Evolutionary conservation across 2,329 filamentous ascomycete genomes (phyloP), one percentile per base, ranked within the genome.

Genomic region (Stemphylium vesicarium): DNA sequence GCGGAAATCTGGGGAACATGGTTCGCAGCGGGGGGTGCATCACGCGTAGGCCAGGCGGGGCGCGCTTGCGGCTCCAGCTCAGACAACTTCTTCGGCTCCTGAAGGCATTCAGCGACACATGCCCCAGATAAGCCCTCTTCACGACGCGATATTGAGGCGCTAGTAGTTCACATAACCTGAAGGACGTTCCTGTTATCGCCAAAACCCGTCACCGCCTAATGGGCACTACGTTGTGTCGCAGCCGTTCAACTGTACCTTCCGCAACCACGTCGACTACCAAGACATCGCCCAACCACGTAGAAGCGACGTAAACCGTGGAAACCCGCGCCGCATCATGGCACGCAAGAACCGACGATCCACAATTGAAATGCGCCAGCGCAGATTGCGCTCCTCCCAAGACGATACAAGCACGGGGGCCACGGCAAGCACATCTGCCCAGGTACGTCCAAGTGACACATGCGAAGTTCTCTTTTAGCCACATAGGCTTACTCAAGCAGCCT

Each of bases 401-500:
- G 11, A 42, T 12, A 10, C 38, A n/a, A 41, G 26, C 38, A 36
- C 46, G 8, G 31, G 36, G 29, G 32, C 32, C 13, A 26, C 42
- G 45, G 10, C 44, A 56, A 35, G 43, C 32, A 37, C 29, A 13
- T n/a, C 42, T 18, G 13, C 12, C n/a, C 42, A 45, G 42, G 42
- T 45, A 45, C 20, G 29, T 26, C 15, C 16, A 45, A 32, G 20
- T 20, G 18, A 22, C 18, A 8, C 46, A 49, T 18, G 37, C 15
- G 16, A 22, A 43, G 33, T 42, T 20, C 32, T 29, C 15, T 18
- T 31, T 16, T 20, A 38, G 33, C 35, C 20, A 38, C 20, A 26
- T 16, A 29, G 15, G 26, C 56, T 60, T 20, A 60, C 52, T 9
- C 24, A 26, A 31, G 18, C 44, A 64, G 55, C 57, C 32, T 37